Percentiles rank a stretch among this genome's conserved stretches.
Evolutionary conservation across 2,329 filamentous ascomycete species (phyloP).

Genomic region (Calycina herbarum): DNA sequence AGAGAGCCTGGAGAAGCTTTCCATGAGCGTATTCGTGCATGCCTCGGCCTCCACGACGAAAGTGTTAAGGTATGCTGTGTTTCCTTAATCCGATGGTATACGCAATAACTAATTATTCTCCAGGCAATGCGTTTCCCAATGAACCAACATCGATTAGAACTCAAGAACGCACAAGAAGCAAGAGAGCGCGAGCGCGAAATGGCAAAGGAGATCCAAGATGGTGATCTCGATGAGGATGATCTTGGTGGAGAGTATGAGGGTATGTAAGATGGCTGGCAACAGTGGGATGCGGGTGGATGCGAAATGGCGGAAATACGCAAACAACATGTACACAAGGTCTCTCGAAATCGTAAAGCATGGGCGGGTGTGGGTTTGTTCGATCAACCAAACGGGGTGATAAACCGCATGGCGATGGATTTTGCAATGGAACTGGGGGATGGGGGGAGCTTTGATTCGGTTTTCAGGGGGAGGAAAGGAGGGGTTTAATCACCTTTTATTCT

Average conservation of each 20-base stretch:
- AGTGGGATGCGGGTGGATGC: neutral
- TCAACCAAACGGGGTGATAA: neutral
- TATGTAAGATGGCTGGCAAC: conserved; percentile 59
- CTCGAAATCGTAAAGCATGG: neutral
- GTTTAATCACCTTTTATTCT: neutral
- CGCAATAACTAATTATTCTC: conserved; percentile 18
- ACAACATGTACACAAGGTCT: conserved; percentile 5
- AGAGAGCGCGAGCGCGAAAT: conserved; percentile 93
- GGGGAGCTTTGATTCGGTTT: neutral
- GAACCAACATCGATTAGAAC: conserved; percentile 96
- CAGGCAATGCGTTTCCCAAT: conserved; percentile 98
- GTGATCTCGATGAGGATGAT: conserved; percentile 95
- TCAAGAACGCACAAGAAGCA: conserved; percentile 99
- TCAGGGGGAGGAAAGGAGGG: neutral
- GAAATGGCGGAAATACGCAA: neutral
- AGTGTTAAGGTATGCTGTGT: conserved; percentile 79
- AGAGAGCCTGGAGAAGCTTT: conserved; percentile 95
- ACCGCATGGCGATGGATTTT: neutral
- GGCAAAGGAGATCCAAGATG: conserved; percentile 98
- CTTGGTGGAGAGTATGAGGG: conserved; percentile 94
- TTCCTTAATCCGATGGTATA: neutral
- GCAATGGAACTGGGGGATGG: neutral
- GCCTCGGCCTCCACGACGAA: conserved; percentile 90
- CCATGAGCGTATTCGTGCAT: conserved; percentile 93
- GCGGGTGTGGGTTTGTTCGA: neutral